Conservation (phyloP, 2,329 filamentous ascomycete species). For the Verticillium zaregamsianum region DNA sequence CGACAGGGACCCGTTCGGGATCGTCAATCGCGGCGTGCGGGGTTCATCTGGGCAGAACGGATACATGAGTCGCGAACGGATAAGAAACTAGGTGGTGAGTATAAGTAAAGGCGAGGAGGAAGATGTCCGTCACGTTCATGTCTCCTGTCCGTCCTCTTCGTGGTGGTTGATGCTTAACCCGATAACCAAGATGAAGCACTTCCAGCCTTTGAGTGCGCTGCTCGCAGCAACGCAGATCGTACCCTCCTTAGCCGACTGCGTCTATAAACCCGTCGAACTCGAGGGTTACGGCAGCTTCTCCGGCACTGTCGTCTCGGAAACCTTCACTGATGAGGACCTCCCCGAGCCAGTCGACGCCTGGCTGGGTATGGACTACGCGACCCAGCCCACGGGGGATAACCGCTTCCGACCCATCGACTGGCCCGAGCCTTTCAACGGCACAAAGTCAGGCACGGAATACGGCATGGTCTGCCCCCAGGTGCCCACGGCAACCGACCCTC, state of each 20-base stretch:
- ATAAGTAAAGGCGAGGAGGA: not conserved
- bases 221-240: not conserved
- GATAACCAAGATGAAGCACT: not conserved
- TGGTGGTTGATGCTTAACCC: not conserved
- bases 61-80: not conserved
- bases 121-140: not conserved
- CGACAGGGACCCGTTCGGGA: not conserved
- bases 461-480: conserved; percentile 40
- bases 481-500: conserved; percentile 9
- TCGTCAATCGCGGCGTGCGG: not conserved
- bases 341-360: conserved; percentile 31
- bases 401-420: conserved; percentile 32
- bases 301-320: conserved; percentile 30
- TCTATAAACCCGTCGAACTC: conserved; percentile 18
- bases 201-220: not conserved
- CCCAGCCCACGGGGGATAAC: conserved; percentile 31
- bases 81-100: not conserved
- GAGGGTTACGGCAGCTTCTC: conserved; percentile 36
- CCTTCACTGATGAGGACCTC: conserved; percentile 19
- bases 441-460: conserved; percentile 30
- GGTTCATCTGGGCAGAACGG: not conserved
- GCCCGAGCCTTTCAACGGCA: conserved; percentile 32
- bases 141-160: not conserved
- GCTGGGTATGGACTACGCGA: conserved; percentile 42
- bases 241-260: not conserved